Evolutionary conservation across 805 yeast genomes (phyloP), one percentile per base, ranked within the genome.

Genomic region (Lipomyces spencermartinsiae): DNA sequence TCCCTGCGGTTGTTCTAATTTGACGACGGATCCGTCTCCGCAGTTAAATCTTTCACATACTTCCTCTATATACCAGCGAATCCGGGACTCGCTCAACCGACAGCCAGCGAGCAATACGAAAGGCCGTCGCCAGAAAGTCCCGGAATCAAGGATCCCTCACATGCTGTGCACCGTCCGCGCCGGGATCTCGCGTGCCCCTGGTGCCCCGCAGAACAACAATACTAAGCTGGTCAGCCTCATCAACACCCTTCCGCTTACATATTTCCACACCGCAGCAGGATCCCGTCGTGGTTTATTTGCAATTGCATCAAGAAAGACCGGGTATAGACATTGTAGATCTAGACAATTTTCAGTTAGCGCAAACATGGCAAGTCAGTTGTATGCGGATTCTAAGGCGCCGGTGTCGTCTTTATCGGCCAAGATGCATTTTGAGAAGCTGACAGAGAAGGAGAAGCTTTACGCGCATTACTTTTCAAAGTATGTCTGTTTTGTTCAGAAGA

Each of bases 401-500:
- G 84, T 90, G 57, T 87, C 89, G 65, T 84, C 88, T 34, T 80
- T 92, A 39, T 83, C 89, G 1, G 93, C 95, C 29, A 86, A 86
- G 72, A 80, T 82, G 54, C 93, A 86, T 78, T 91, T 92, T 73
- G 87, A 88, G 19, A 86, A 86, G 59, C 82, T 92, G 74, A 83
- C 90, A 16, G 78, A 80, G 7, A 78, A 81, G 53, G 89, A 89
- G 70, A 85, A 90, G 76, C 82, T 83, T 66, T 92, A 92, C 76
- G 96, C 97, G 25, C 97, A 92, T 80, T 87, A 87, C 77, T 86
- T 92, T 78, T 87, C 93, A 53, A 86, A 89, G 75, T 69, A 58
- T 12, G 56, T 53, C 25, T 4, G 25, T 6, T n/a, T n/a, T 49
- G 29, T 25, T 25, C 3, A 25, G 29, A 25, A 25, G 29, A 25